phyloP scores from a whole-genome alignment of 1,284 basidiomycete species.

The Porodaedalea pini region DNA sequence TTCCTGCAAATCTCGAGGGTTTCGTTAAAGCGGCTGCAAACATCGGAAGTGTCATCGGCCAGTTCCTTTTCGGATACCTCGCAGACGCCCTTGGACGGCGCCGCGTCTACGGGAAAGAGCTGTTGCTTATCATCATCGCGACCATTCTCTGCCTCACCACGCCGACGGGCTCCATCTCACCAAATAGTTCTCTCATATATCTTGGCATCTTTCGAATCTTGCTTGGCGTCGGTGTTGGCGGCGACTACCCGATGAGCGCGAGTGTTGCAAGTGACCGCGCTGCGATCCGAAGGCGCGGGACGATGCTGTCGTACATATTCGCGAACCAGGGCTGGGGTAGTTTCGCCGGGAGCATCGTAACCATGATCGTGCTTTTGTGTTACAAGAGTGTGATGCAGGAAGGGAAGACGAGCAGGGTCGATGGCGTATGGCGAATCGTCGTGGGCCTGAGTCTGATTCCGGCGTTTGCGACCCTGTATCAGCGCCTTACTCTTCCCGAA shows the following conservation, averaged over 20 bases:
- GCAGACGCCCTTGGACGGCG: conserved; percentile 69
- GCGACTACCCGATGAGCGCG: conserved; percentile 80
- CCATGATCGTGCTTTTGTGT: conserved; percentile 64
- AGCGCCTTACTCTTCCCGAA: conserved; percentile 72
- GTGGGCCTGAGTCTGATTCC: conserved; percentile 54
- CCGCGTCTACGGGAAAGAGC: conserved; percentile 73
- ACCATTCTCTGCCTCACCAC: conserved; percentile 57
- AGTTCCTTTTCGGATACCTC: conserved; percentile 62
- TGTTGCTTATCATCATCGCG: conserved; percentile 74
- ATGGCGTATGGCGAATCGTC: conserved; percentile 57
- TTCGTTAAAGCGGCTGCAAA: conserved; percentile 68
- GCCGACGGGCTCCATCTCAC: conserved; percentile 44
- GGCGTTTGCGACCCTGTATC: conserved; percentile 61
- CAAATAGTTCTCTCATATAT: conserved; percentile 53
- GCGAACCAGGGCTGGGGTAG: conserved; percentile 73
- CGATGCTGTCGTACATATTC: conserved; percentile 73
- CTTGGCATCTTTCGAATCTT: conserved; percentile 65
- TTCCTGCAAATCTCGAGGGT: conserved; percentile 58
- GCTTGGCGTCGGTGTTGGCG: conserved; percentile 74
- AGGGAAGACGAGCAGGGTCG: conserved; percentile 55
- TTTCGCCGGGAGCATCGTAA: conserved; percentile 60
- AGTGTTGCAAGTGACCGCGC: conserved; percentile 70
- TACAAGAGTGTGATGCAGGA: conserved; percentile 66
- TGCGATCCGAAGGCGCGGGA: conserved; percentile 66
- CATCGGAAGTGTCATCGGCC: conserved; percentile 72